Base-by-base conservation (phyloP, 129 eudicot species). In the Helianthus tuberosus region DNA sequence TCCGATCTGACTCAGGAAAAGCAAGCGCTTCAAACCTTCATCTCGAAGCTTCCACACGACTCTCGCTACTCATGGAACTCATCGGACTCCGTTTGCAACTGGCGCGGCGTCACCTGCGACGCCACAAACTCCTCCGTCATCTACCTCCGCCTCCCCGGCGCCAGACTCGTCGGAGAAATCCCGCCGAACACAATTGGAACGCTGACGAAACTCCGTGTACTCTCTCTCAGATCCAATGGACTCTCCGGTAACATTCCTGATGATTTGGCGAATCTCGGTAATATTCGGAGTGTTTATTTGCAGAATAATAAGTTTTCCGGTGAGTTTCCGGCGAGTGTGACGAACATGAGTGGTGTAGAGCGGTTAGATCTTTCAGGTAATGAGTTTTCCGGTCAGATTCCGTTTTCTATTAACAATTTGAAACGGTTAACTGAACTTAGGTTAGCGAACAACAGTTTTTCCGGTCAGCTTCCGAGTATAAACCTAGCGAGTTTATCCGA, bases 21-120 rank as follows among this genome's bases (percentile, higher is more conserved):
- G 74, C 95, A 87, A 70, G 91, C 97, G 0, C 90, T 93, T 17
- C 93, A 84, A 29, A 73, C 82, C 1, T 88, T 90, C 76, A 66
- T 90, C 62, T 78, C 88, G 0, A 75, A 83, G 49, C 61, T 88
- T 46, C 96, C 90, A 4, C 99, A 94, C 87, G 80, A 74, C 11
- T 57, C 65, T 11, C 92, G 96, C 17, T 59, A 88, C 79, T 77
- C 71, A 14, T 94, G 99, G 99, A 82, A 86, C 64, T 5, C 82
- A 1, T 83, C 91, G 36, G 82, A 62, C 17, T 84, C 93, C 3
- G 84, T 84, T 3, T 94, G 99, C 82, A 43, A 76, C 47, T 94
- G 99, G 99, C 77, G 79, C 62, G 99, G 99, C 6, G 88, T 94
- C 47, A 48, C 64, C 1, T 94, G 99, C 75, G 91, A 90, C 80